phyloP scores from a whole-genome alignment of 345 rosid genomes.

The Lepidium sativum region DNA sequence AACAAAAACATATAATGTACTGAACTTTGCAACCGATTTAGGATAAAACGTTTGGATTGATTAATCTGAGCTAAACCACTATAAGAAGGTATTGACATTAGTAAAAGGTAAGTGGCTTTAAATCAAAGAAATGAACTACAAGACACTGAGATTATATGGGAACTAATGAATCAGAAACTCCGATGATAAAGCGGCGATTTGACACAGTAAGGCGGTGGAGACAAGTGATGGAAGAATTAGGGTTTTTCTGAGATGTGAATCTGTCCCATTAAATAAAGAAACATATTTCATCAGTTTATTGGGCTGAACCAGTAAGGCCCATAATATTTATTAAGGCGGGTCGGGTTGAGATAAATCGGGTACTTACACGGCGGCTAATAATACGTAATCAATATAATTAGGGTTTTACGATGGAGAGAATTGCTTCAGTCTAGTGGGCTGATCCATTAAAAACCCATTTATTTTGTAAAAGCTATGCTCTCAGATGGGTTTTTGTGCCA shows the following conservation, averaged over 20 bases:
- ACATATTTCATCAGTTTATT: neutral
- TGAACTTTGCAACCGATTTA: neutral
- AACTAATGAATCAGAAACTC: neutral
- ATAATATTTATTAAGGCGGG: neutral
- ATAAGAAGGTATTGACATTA: neutral
- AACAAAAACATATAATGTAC: neutral
- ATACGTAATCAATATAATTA: neutral
- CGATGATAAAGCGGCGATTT: neutral
- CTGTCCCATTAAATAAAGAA: neutral
- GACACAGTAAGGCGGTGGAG: neutral
- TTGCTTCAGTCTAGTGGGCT: neutral
- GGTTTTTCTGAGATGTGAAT: neutral
- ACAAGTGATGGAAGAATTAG: neutral
- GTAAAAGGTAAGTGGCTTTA: neutral
- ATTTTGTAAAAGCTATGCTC: too few species aligned
- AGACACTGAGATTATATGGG: neutral
- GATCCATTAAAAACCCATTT: neutral
- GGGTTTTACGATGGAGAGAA: neutral
- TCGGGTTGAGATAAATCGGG: neutral
- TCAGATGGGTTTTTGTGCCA: too few species aligned
- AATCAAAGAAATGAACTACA: too few species aligned
- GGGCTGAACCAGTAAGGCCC: conserved; percentile 6
- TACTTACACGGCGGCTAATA: neutral
- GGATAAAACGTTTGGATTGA: neutral
- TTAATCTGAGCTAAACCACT: neutral